Percentiles rank a stretch among this genome's conserved stretches.
phyloP scores from a whole-genome alignment of 768 basidiomycete species.

The Serendipita vermifera region DNA sequence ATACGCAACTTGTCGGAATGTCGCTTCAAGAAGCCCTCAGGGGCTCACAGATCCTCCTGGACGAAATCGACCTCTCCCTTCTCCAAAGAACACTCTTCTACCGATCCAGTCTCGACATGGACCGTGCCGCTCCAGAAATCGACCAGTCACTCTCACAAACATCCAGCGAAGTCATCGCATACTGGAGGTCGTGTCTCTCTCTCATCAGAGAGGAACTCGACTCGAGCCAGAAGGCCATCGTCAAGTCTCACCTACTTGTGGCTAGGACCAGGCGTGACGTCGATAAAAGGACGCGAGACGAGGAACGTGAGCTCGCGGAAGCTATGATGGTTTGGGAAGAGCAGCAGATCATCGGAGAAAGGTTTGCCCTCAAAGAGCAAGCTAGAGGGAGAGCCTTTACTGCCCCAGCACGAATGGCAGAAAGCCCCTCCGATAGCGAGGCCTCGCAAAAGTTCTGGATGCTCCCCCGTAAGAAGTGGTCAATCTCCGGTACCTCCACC shows the following conservation, averaged over 20 bases:
- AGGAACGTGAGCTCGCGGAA: not conserved
- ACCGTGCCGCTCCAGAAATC: not conserved
- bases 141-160: not conserved
- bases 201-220: conserved; percentile 6
- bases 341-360: not conserved
- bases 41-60: not conserved
- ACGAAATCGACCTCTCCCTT: conserved; percentile 1
- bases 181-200: not conserved
- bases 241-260: conserved; percentile 2
- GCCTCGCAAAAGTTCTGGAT: not conserved
- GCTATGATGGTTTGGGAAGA: not conserved
- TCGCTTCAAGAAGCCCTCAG: conserved; percentile 5
- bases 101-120: conserved; percentile 6
- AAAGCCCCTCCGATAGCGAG: not conserved
- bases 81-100: conserved; percentile 5
- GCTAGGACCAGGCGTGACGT: conserved; percentile 1
- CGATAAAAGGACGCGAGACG: not conserved
- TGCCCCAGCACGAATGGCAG: not conserved
- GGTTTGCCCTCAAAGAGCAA: not conserved
- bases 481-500: not conserved
- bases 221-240: not conserved
- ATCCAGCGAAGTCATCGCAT: not conserved
- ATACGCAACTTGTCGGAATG: not conserved
- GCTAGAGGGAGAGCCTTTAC: conserved; percentile 2
- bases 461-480: not conserved